Conservation (phyloP, 1,284 basidiomycete genomes). For the Tetrapyrgos nigripes region DNA sequence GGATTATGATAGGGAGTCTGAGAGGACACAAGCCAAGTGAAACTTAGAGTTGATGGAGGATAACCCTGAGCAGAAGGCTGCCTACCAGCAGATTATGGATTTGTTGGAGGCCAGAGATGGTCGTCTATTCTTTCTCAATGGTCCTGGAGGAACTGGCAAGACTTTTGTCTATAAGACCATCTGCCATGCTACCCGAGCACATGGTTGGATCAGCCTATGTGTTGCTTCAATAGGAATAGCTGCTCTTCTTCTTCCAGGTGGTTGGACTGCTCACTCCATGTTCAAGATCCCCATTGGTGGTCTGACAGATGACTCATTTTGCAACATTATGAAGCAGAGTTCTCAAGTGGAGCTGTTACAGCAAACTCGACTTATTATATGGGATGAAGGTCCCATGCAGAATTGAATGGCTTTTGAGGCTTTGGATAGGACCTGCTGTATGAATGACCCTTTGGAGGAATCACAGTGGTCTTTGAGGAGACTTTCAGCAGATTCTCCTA, state of each 20-base stretch:
- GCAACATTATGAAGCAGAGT: slow-evolving; percentile 35
- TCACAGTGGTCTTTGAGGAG: slow-evolving; percentile 42
- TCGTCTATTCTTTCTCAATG: slow-evolving; percentile 48
- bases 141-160: slow-evolving; percentile 55
- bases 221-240: slow-evolving; percentile 54
- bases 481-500: no score
- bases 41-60: no score
- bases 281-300: slow-evolving; percentile 49
- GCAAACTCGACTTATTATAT: slow-evolving; percentile 22
- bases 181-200: slow-evolving; percentile 32
- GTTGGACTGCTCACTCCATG: slow-evolving; percentile 48
- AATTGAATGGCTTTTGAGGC: slow-evolving; percentile 38
- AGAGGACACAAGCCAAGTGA: no score
- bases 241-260: slow-evolving; percentile 45
- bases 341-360: slow-evolving; percentile 33
- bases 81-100: slow-evolving; percentile 32
- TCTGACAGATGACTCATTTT: slow-evolving; percentile 34
- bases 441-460: slow-evolving; percentile 43
- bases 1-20: no score
- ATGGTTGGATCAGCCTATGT: slow-evolving; percentile 43
- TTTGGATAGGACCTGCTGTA: slow-evolving; percentile 32
- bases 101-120: slow-evolving; percentile 34
- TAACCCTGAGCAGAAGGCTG: no score
- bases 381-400: slow-evolving; percentile 45
- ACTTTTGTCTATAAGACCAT: slow-evolving; percentile 53